Conservation (phyloP, 345 rosid species). For the Microthlaspi erraticum region DNA sequence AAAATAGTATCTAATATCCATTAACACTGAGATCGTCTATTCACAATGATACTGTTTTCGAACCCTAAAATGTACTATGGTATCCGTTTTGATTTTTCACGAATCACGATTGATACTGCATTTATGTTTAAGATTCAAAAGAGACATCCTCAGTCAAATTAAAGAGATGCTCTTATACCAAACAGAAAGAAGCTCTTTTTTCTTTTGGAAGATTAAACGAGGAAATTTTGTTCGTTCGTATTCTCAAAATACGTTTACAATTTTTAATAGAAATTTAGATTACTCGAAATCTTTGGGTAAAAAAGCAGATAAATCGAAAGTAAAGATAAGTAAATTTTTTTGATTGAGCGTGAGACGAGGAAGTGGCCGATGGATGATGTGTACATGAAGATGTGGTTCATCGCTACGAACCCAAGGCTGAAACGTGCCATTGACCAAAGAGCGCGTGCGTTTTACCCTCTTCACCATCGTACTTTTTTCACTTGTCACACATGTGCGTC, state of each 20-base stretch:
- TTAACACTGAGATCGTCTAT: neutral
- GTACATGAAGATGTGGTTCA: conserved; percentile 32
- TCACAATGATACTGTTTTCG: no score
- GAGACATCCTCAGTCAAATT: no score
- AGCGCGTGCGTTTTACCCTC: conserved; percentile 15
- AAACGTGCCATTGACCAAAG: conserved; percentile 26
- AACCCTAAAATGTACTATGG: no score
- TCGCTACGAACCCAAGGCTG: neutral
- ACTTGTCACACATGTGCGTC: conserved; percentile 18
- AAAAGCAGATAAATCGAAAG: conserved; percentile 6
- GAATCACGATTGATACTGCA: no score
- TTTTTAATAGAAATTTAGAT: neutral
- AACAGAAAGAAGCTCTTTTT: neutral
- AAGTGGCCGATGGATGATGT: conserved; percentile 21
- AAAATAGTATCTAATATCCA: neutral
- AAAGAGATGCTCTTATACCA: neutral
- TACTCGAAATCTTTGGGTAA: neutral
- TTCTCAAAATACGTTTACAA: neutral
- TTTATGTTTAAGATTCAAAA: neutral
- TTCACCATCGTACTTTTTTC: neutral
- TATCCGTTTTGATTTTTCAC: no score
- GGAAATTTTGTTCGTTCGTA: neutral
- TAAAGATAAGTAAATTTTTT: neutral
- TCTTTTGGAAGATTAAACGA: neutral
- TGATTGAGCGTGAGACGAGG: neutral